Evolutionary conservation across 495 filamentous ascomycete species (phyloP), one percentile per base, ranked within the genome.

Genomic region (Lepraria neglecta): DNA sequence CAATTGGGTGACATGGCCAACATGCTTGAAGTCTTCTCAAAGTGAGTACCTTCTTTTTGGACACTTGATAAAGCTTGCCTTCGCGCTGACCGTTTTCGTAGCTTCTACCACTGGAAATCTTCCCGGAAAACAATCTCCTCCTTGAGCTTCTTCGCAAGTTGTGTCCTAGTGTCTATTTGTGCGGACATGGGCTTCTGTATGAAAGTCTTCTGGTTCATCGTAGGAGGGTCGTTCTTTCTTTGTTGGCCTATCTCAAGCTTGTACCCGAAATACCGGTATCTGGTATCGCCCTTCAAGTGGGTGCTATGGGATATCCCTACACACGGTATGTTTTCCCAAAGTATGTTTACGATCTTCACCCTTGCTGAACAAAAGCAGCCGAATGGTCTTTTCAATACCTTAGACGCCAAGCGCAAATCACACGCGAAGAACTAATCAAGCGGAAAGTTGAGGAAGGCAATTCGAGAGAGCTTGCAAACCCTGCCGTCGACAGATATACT

Each of bases 1-100:
- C 78, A 79, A 66, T 53, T 79, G 35, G 69, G 69, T 19, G 78
- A 79, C 60, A 44, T 78, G 38, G 75, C 75, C 14, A 71, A 72
- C 24, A 63, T 75, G 58, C 59, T 78, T 15, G 78, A 79, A 62
- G 68, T 73, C 5, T 56, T 74, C 17, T 60, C 62, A 35, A 78
- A 78, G 71, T 74, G 33, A 33, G 59, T 53, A 60, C 40, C 15
- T 47, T 27, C 24, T 59, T 6, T 19, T 5, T n/a, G n/a, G 7
- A 47, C n/a, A 19, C 35, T 42, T 10, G 24, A 19, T n/a, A 46
- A 38, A 45, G 6, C 15, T 45, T 33, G 17, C n/a, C 12, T 12
- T 48, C 38, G 52, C 24, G 56, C 55, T 64, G 14, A 57, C 30
- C 4, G 17, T 14, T 56, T 6, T 54, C 17, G 40, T 42, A 79